Evolutionary conservation across 2,329 filamentous ascomycete genomes (phyloP).

Genomic region (Colletotrichum liriopes): DNA sequence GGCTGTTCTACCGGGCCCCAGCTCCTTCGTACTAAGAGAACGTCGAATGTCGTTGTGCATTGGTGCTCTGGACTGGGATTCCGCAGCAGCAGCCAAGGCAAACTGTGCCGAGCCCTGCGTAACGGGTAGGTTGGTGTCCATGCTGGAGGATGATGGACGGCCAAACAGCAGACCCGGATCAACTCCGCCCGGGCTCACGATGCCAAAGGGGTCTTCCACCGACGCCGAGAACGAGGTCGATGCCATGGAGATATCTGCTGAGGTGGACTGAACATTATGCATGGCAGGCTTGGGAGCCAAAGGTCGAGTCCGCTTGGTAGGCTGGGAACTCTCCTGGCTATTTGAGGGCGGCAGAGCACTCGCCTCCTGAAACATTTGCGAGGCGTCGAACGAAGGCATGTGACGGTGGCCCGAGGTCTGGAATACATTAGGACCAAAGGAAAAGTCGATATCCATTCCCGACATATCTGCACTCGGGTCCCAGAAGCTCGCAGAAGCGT

Average conservation of each 20-base stretch:
- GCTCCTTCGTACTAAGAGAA: conserved; percentile 62
- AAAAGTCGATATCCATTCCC: conserved; percentile 74
- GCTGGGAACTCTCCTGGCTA: conserved; percentile 47
- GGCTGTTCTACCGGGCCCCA: conserved; percentile 57
- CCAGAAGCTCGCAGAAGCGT: conserved; percentile 70
- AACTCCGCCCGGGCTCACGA: conserved; percentile 65
- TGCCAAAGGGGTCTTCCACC: conserved; percentile 67
- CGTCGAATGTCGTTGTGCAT: conserved; percentile 59
- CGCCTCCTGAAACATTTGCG: conserved; percentile 69
- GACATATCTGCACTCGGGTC: conserved; percentile 65
- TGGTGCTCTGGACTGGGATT: conserved; percentile 43
- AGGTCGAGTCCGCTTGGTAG: conserved; percentile 59
- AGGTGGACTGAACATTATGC: conserved; percentile 45
- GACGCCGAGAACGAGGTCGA: conserved; percentile 60
- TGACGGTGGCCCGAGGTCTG: conserved; percentile 61
- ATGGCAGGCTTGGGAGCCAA: conserved; percentile 67
- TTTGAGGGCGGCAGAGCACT: conserved; percentile 50
- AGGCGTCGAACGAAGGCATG: conserved; percentile 68
- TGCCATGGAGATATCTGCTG: conserved; percentile 50
- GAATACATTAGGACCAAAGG: conserved; percentile 62
- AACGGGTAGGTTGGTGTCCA: conserved; percentile 55
- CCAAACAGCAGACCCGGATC: conserved; percentile 74
- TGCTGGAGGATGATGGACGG: conserved; percentile 63
- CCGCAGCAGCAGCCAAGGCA: conserved; percentile 38
- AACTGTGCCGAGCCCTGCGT: conserved; percentile 45